Conservation (phyloP, 1,139 yeast genomes). For the Taphrina wiesneri region DNA sequence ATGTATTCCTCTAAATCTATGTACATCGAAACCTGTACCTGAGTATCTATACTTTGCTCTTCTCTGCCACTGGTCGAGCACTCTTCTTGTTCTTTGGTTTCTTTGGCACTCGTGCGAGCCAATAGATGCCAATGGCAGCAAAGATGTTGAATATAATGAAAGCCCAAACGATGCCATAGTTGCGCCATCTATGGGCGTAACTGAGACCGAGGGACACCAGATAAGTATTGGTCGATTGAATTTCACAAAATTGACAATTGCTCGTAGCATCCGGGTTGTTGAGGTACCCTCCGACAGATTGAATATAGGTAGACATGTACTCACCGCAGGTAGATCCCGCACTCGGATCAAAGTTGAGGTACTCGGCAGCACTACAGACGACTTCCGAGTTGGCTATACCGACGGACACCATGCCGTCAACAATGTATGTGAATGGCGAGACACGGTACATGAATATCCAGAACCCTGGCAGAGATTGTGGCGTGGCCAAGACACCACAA, state of each 20-base stretch:
- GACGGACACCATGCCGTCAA: slow-evolving; percentile 55
- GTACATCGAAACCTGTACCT: neutral
- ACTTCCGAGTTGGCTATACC: slow-evolving; percentile 58
- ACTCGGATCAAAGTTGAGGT: slow-evolving; percentile 51
- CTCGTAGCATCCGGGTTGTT: slow-evolving; percentile 38
- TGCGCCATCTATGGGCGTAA: slow-evolving; percentile 64
- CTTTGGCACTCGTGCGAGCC: slow-evolving; percentile 60
- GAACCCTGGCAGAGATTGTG: slow-evolving; percentile 56
- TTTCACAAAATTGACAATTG: slow-evolving; percentile 56
- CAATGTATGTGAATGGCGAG: slow-evolving; percentile 68
- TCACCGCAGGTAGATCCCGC: slow-evolving; percentile 54
- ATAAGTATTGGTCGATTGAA: slow-evolving; percentile 51
- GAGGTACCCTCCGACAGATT: slow-evolving; percentile 38
- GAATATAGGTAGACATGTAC: slow-evolving; percentile 47
- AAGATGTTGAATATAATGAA: slow-evolving; percentile 57
- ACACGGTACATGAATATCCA: slow-evolving; percentile 66
- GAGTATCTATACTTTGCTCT: neutral
- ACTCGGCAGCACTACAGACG: slow-evolving; percentile 54
- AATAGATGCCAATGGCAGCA: slow-evolving; percentile 55
- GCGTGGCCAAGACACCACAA: slow-evolving; percentile 78
- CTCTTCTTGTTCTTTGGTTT: slow-evolving; percentile 34
- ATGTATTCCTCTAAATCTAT: neutral
- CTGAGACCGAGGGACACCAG: slow-evolving; percentile 50
- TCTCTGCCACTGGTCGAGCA: slow-evolving; percentile 1
- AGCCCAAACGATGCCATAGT: slow-evolving; percentile 60